Base-by-base conservation (phyloP, 495 filamentous ascomycete species). In the Neurospora tetraspora region DNA sequence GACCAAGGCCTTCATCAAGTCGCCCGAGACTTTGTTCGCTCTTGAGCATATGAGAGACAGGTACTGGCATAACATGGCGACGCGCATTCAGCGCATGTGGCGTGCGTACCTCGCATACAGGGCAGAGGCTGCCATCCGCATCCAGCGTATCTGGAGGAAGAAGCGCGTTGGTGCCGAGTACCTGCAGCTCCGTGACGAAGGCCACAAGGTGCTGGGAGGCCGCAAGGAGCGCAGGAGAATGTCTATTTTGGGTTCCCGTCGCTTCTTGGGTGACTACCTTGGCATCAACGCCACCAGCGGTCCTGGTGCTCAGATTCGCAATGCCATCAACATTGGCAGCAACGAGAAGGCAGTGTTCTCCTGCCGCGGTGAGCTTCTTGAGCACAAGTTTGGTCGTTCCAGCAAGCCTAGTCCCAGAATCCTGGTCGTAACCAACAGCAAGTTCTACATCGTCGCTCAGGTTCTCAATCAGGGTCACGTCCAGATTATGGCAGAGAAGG, bases 41-140 rank as follows among this genome's bases (percentile, higher is more conserved):
- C 85, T 99, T 20, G 96, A 99, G 81, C 93, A 96, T 47, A 98
- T 99, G 96, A 88, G 96, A 74, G 96, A 98, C 80, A 87, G 92
- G 31, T 98, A 98, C 82, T 98, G 95, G 94, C 94, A 97, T 81
- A 99, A 98, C 82, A 98, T 99, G 96, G 95, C 96, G 8, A 97
- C 94, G 69, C 89, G 96, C 39, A 98, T 99, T 74, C 96, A 99
- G 80, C 89, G 96, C 73, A 95, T 96, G 74, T 99, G 96, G 96
- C 87, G 96, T 73, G 97, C 97, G 74, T 98, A 97, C 75, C 85
- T 98, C 42, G 89, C 94, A 14, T 98, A 98, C 80, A 87, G 96
- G 36, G 92, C 90, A 14, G 96, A 98, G 82, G 94, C 93, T 74
- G 96, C 96, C 11, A 97, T 90, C 31, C 88, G 96, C 8, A 98